Evolutionary conservation across 768 basidiomycete species (phyloP).

Genomic region (Pulveroboletus sp.): DNA sequence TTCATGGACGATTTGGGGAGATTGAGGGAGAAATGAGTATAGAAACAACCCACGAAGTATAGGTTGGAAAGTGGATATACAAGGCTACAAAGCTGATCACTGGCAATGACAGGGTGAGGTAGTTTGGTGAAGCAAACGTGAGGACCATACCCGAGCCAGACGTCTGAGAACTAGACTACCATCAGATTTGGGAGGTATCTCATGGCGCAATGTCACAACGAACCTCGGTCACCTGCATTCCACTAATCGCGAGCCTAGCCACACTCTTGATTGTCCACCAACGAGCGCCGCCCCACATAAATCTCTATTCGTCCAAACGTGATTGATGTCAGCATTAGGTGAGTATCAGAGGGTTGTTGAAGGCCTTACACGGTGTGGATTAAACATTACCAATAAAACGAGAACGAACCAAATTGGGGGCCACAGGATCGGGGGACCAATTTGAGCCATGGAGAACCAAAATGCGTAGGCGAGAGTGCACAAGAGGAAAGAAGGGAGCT

Average conservation of each 20-base stretch:
- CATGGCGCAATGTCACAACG: constrained; percentile 1
- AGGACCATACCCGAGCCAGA: constrained; percentile 75
- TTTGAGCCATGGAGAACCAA: constrained; percentile 73
- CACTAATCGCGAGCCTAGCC: constrained; percentile 61
- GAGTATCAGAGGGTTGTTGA: neutral
- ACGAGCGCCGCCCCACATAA: constrained; percentile 35
- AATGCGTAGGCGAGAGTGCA: constrained; percentile 72
- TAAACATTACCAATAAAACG: constrained; percentile 52
- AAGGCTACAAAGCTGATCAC: constrained; percentile 81
- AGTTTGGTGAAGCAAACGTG: neutral
- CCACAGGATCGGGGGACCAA: constrained; percentile 73
- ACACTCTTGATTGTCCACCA: constrained; percentile 77
- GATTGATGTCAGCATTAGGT: neutral
- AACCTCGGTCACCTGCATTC: constrained; percentile 72
- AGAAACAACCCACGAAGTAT: constrained; percentile 72
- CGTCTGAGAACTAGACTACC: constrained; percentile 63
- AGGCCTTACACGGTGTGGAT: constrained; percentile 66
- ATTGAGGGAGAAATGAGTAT: constrained; percentile 31
- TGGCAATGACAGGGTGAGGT: constrained; percentile 26
- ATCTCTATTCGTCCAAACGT: constrained; percentile 43
- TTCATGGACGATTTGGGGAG: neutral
- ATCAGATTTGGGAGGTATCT: constrained; percentile 2
- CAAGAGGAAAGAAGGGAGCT: constrained; percentile 83
- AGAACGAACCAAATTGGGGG: constrained; percentile 78
- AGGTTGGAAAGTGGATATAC: constrained; percentile 69